Base-by-base conservation (phyloP, 129 eudicot genomes). In the Logfia minima region DNA sequence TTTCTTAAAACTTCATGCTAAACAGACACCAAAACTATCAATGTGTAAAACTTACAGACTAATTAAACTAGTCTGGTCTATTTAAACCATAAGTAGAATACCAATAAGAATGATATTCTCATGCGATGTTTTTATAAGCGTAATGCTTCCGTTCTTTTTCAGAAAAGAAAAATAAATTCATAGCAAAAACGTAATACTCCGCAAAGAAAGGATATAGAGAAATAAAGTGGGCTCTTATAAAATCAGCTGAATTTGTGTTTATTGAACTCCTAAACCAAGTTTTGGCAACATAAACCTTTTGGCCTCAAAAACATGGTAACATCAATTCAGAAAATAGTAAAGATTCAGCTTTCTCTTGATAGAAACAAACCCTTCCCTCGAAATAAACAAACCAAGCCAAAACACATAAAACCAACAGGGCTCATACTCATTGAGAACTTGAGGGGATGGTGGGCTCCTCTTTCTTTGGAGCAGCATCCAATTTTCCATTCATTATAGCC, bases 391-490 rank as follows among this genome's bases (percentile, higher is more conserved):
- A 75, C 75, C 2, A 3, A 60, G 70, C 23, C 45, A 70, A 18
- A 31, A 71, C 23, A 61, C 48, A 32, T 11, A 70, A 70, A 48
- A 69, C 65, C 82, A 61, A 66, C 63, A 66, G 17, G 51, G 32
- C n/a, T 53, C n/a, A 51, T 14, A 76, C 71, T 78, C 34, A 70
- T 71, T 70, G 53, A 14, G 77, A 60, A 32, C 76, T 73, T 1
- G 90, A 71, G 18, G 83, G 52, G 64, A 87, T 78, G 17, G 83
- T 80, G 3, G 98, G 84, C 11, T 75, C 87, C 14, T 86, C 94
- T 78, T 87, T 85, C 67, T 86, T 84, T 1, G 86, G 32, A 51
- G 81, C 75, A 29, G 69, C 78, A 75, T 89, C 90, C 41, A 92
- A 61, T 4, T 89, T 88, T 62, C 84, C 87, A 22, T 86, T 70